Evolutionary conservation across 108 stramenopile species (phyloP), one percentile per base, ranked within the genome.

Genomic region (Skeletonema tropicum): DNA sequence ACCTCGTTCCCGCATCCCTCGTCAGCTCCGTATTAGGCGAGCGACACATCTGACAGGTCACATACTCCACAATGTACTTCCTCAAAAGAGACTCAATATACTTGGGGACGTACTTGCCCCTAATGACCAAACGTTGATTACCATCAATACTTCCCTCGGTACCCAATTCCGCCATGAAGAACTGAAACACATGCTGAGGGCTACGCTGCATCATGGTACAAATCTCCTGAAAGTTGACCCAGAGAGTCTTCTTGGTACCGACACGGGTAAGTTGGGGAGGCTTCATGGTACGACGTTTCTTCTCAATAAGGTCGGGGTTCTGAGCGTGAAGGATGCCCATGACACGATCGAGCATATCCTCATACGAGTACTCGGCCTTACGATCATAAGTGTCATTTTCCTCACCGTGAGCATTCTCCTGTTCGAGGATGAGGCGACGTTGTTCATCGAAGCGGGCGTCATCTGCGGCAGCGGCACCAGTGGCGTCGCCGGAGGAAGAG

Each of bases 141-240:
- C 98, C 98, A 84, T 99, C 99, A 81, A 99, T 98, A 71, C 88
- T 82, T 46, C 95, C 99, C 84, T 99, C 98, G 11, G 99, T 99
- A 69, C 98, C 98, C 33, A 99, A 82, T 77, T 99, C 99, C 55
- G 99, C 98, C 93, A 99, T 96, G 82, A 99, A 98, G 84, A 99
- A 99, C 57, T 94, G 94, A 77, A 97, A 98, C 49, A 99, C 98
- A 79, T 99, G 98, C 71, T 98, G 97, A 10, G 97, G 92, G 77
- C 77, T 76, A 57, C 99, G 95, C 71, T 97, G 91, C 98, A 99
- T 98, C 88, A 97, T 92, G 82, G 91, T 87, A 77, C 98, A 98
- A 74, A 99, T 99, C 77, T 98, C 99, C 71, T 97, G 97, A 74
- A 97, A 99, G 92, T 99, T 99, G 32, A 97, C 91, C 98, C 98